A percentile compares a stretch with the other conserved stretches of the same genome.
phyloP scores from a whole-genome alignment of 1,139 yeast species.

The Candida tropicalis region DNA sequence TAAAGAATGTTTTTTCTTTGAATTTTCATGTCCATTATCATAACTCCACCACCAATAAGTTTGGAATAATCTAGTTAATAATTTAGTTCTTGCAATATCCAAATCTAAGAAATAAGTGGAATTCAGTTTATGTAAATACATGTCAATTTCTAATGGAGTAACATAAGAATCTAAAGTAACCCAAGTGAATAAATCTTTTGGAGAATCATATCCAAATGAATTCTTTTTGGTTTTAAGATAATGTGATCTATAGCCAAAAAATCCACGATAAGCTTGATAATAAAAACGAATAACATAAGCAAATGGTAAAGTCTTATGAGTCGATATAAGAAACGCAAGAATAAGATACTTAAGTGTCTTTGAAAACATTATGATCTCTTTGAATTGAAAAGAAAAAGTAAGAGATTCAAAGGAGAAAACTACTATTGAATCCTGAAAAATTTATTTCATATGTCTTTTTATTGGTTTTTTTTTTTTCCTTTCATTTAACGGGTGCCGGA shows the following conservation, averaged over 20 bases:
- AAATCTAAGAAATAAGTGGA: constrained; percentile 84
- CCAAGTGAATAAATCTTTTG: constrained; percentile 46
- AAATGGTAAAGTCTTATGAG: constrained; percentile 68
- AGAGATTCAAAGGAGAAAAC: neutral
- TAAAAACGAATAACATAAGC: constrained; percentile 70
- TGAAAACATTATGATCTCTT: constrained; percentile 7
- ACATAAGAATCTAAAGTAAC: constrained; percentile 56
- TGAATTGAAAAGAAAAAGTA: neutral
- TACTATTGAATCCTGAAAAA: neutral
- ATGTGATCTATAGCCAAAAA: constrained; percentile 37
- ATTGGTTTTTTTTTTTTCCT: too few relatives aligned
- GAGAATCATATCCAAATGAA: constrained; percentile 33
- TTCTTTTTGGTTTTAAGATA: constrained; percentile 31
- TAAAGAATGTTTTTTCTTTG: constrained; percentile 20
- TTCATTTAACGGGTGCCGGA: too few relatives aligned
- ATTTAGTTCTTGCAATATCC: constrained; percentile 74
- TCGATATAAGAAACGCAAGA: constrained; percentile 21
- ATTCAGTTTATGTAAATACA: constrained; percentile 85
- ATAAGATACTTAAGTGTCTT: constrained; percentile 14
- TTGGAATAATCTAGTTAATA: constrained; percentile 59
- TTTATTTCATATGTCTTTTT: neutral
- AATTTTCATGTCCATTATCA: constrained; percentile 43
- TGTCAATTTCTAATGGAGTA: constrained; percentile 79
- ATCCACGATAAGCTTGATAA: constrained; percentile 38
- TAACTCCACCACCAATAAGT: constrained; percentile 45